Evolutionary conservation across 768 basidiomycete species (phyloP).

Genomic region (Mycena galericulata): DNA sequence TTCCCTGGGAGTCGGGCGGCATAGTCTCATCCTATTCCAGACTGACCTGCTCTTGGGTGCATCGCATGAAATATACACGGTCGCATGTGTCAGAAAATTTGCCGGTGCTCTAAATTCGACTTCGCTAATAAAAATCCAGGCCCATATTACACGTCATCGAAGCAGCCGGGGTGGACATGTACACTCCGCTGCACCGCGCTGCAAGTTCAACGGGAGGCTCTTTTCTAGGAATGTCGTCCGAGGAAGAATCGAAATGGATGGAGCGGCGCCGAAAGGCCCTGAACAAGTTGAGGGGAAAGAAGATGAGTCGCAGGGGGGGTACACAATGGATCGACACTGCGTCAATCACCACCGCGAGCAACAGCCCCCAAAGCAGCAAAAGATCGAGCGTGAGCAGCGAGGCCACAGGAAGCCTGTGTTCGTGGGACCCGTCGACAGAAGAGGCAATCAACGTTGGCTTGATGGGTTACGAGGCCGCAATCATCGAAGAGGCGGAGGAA

Average conservation of each 20-base stretch:
- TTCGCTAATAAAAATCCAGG: too few species aligned
- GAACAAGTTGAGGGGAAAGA: conserved; percentile 28
- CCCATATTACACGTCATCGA: conserved; percentile 66
- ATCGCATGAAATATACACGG: conserved; percentile 73
- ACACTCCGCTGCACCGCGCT: conserved; percentile 19
- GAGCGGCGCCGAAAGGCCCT: conserved; percentile 25
- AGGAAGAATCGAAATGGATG: conserved; percentile 33
- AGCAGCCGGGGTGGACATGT: conserved; percentile 58
- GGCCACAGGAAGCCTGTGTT: conserved; percentile 17
- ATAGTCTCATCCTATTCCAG: conserved; percentile 43
- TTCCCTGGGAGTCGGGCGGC: not conserved
- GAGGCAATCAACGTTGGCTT: conserved; percentile 30
- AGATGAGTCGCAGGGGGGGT: conserved; percentile 28
- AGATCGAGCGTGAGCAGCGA: conserved; percentile 2
- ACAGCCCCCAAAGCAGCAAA: not conserved
- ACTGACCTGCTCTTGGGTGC: conserved; percentile 63
- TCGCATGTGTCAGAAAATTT: conserved; percentile 52
- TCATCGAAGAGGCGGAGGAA: conserved; percentile 31
- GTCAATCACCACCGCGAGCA: conserved; percentile 8
- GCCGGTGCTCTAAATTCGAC: too few species aligned
- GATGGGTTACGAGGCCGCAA: conserved; percentile 13
- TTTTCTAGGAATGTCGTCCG: conserved; percentile 30
- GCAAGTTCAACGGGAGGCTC: conserved; percentile 23
- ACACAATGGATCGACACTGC: conserved; percentile 23
- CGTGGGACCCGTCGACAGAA: conserved; percentile 26